phyloP scores from a whole-genome alignment of 75 land plant genomes.

The Pseudotsuga menziesii region DNA sequence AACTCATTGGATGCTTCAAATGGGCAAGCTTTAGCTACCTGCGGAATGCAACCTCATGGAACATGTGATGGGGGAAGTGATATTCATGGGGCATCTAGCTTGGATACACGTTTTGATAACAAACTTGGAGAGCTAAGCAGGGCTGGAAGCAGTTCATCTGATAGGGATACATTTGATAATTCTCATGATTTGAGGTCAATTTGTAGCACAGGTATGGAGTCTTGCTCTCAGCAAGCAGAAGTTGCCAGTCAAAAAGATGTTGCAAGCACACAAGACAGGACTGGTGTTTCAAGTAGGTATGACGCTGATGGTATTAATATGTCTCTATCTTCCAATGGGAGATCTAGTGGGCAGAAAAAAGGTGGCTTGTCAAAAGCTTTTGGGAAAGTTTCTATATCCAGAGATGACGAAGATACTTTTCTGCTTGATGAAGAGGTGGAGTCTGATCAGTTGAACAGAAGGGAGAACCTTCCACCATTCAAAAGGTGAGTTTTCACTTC shows the following conservation, averaged over 20 bases:
- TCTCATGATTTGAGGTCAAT: neutral
- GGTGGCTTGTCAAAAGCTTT: constrained; percentile 58
- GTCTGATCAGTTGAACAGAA: constrained; percentile 23
- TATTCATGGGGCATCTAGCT: neutral
- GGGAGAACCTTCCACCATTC: constrained; percentile 14
- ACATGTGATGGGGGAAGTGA: neutral
- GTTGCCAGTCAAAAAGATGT: constrained; percentile 14
- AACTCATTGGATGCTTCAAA: constrained; percentile 1
- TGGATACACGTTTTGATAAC: neutral
- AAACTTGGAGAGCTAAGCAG: neutral
- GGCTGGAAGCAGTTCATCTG: neutral
- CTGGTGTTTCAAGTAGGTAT: constrained; percentile 10
- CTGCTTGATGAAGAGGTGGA: constrained; percentile 94
- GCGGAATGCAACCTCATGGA: neutral
- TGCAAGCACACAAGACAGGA: neutral
- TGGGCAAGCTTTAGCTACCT: neutral
- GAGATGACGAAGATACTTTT: constrained; percentile 57
- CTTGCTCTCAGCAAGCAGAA: neutral
- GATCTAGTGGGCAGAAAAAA: constrained; percentile 13
- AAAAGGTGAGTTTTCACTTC: constrained; percentile 37
- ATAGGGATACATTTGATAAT: constrained; percentile 2
- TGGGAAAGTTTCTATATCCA: constrained; percentile 15
- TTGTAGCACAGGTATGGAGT: neutral
- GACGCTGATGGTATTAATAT: constrained; percentile 15
- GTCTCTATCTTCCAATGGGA: constrained; percentile 9